phyloP scores from a whole-genome alignment of 371 early-diverging fungal genomes.

The Mucor irregularis region DNA sequence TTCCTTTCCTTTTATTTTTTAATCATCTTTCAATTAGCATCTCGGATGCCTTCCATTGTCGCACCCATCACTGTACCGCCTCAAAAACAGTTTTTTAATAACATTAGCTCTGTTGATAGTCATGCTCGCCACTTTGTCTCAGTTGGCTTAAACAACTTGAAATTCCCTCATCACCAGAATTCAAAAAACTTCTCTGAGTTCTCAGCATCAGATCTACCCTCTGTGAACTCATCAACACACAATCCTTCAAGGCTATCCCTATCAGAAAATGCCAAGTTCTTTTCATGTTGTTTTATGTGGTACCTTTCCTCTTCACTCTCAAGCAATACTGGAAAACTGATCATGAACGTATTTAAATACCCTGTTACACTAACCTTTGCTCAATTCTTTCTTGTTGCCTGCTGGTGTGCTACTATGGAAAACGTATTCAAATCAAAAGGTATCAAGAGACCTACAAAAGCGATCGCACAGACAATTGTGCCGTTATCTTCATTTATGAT shows the following conservation, averaged over 20 bases:
- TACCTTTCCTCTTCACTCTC: constrained; percentile 79
- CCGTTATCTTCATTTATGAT: constrained; percentile 80
- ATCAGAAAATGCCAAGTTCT: constrained; percentile 43
- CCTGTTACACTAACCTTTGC: constrained; percentile 81
- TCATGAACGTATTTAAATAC: constrained; percentile 69
- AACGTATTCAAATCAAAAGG: constrained; percentile 37
- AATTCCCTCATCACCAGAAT: background rate
- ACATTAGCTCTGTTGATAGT: constrained; percentile 7
- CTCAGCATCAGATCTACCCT: background rate
- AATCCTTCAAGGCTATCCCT: constrained; percentile 2
- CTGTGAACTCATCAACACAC: background rate
- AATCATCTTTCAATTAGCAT: too few relatives aligned
- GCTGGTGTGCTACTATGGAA: constrained; percentile 49
- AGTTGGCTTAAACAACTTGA: background rate
- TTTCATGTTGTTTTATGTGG: constrained; percentile 69
- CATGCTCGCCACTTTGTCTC: constrained; percentile 3
- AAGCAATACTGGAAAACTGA: constrained; percentile 79
- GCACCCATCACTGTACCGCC: background rate
- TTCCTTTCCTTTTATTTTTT: background rate
- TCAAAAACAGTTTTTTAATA: constrained; percentile 10
- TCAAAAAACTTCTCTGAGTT: background rate
- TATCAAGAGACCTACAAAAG: constrained; percentile 54
- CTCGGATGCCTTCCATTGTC: constrained; percentile 1
- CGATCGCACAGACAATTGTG: constrained; percentile 61
- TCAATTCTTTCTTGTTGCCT: constrained; percentile 77